Percentiles rank a stretch among this genome's conserved stretches.
phyloP scores from a whole-genome alignment of 345 rosid genomes.

The Rhizophora mangle region DNA sequence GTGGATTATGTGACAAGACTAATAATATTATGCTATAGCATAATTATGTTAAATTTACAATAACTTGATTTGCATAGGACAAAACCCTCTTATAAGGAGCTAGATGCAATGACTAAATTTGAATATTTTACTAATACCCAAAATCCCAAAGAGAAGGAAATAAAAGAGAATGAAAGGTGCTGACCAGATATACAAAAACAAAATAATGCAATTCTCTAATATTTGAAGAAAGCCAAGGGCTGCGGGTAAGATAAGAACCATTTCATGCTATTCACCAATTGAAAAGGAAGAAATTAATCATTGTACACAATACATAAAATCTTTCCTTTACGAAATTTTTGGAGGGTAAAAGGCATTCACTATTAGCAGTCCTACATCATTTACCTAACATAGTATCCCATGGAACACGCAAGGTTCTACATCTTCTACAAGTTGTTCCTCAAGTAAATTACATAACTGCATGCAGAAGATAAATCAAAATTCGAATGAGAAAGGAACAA shows the following conservation, averaged over 20 bases:
- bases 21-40: no score
- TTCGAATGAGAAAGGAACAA: not conserved
- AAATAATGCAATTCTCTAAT: not conserved
- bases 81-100: no score
- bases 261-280: constrained; percentile 17
- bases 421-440: no score
- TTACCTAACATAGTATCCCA: no score
- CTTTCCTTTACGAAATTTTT: constrained; percentile 11
- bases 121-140: not conserved
- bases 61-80: no score
- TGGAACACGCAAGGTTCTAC: no score
- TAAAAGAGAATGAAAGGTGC: not conserved
- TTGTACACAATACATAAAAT: not conserved
- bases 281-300: not conserved
- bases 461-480: no score
- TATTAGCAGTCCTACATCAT: not conserved
- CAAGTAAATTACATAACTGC: no score
- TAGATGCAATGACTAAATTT: no score
- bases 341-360: constrained; percentile 16
- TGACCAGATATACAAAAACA: not conserved
- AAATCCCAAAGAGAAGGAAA: not conserved
- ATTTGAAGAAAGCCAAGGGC: not conserved
- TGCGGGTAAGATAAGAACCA: not conserved
- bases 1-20: no score
- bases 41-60: no score